Conservation (phyloP, 2,329 filamentous ascomycete genomes). For the Cercospora brassicicola region DNA sequence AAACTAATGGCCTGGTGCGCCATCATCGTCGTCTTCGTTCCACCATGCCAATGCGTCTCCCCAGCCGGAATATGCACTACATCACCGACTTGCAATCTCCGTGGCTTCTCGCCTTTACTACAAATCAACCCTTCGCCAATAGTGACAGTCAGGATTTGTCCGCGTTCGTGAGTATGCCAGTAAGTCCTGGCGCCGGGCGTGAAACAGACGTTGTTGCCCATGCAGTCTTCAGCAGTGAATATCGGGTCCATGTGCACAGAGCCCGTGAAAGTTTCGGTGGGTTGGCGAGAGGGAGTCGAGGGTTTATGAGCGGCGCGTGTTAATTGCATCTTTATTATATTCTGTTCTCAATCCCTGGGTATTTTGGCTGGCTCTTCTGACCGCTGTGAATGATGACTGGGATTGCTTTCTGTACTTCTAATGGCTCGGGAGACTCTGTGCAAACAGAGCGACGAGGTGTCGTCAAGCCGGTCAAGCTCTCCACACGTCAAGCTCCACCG, state of each 20-base stretch:
- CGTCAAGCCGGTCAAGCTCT: background rate
- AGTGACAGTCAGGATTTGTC: constrained; percentile 46
- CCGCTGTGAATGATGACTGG: background rate
- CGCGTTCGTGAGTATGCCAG: constrained; percentile 50
- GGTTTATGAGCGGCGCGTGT: constrained; percentile 34
- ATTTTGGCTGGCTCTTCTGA: background rate
- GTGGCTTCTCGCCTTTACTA: constrained; percentile 43
- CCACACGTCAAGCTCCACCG: constrained; percentile 12
- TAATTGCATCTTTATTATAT: constrained; percentile 29
- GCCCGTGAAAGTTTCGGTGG: constrained; percentile 35
- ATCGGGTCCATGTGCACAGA: constrained; percentile 36
- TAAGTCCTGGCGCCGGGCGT: constrained; percentile 47
- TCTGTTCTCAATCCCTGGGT: background rate
- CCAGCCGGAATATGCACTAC: constrained; percentile 45
- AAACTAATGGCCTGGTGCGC: constrained; percentile 43
- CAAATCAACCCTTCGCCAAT: constrained; percentile 48
- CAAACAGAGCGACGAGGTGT: background rate
- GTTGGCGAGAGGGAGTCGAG: constrained; percentile 29
- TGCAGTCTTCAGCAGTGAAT: constrained; percentile 38
- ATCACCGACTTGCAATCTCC: constrained; percentile 44
- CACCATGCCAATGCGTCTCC: constrained; percentile 50
- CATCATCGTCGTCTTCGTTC: constrained; percentile 45
- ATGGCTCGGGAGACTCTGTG: background rate
- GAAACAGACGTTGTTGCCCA: constrained; percentile 46
- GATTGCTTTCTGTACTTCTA: background rate